Base-by-base conservation (phyloP, 176 grass and related monocot genomes). In the Triticum timopheevii region DNA sequence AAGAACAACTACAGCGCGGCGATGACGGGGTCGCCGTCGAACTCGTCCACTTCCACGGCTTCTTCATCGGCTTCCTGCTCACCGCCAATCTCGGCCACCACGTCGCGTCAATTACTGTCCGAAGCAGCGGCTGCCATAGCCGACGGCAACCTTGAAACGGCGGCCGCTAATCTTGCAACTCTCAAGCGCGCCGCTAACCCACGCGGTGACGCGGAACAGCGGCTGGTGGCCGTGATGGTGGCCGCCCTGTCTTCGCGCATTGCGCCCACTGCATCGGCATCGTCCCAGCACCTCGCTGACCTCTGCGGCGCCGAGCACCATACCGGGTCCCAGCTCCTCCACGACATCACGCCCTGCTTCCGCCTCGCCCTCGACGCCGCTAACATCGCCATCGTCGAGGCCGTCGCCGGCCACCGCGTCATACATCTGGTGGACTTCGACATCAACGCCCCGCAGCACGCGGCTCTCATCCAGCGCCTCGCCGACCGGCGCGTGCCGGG, bases 401-500 rank as follows among this genome's bases (percentile, higher is more conserved):
- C 92, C 25, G 85, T 91, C 34, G 82, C 40, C 31, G 88, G 90
- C 86, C 79, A 78, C 76, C 73, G 82, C 71, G 49, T 20, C 30
- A 69, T 98, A 73, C 96, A 98, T 71, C 69, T 98, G 66, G 82
- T 98, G 40, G 96, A 98, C 93, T 96, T 98, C 73, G 90, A 96
- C 81, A 84, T 98, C 78, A 91, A 83, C 31, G 65, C 59, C 0
- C 62, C 81, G 71, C 96, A 98, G 84, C 93, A 98, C 81, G 84
- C 78, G 8, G 68, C 70, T 10, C 90, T 98, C 49, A 92, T 98
- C 70, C 88, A 91, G 76, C 52, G 71, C 77, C 93, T 98, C 65
- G 90, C 89, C 2, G 93, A 86, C 6, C 77, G 93, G 23, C 85
- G 83, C 33, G 66, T 71, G 52, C 81, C 89, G 24, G 80, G 81